Conservation (phyloP, 1,284 basidiomycete genomes). For the Mycena citricolor region DNA sequence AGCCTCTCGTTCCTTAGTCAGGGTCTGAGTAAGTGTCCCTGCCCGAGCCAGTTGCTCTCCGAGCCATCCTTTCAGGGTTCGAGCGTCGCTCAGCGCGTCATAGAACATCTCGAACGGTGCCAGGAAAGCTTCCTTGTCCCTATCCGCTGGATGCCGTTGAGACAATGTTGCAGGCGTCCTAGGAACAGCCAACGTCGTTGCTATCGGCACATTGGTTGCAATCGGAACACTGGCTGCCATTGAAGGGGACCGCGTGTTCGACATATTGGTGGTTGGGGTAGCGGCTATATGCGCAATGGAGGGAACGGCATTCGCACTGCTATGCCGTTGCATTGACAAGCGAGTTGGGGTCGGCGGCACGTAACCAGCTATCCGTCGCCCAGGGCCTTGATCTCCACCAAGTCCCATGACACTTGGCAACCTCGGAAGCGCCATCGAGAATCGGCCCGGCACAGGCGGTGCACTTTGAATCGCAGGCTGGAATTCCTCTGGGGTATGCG, state of each 20-base stretch:
- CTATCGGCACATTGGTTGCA: slow-evolving; percentile 62
- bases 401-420: slow-evolving; percentile 53
- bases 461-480: slow-evolving; percentile 72
- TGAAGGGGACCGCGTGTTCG: slow-evolving; percentile 23
- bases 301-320: slow-evolving; percentile 26
- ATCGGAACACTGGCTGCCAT: slow-evolving; percentile 36
- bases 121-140: slow-evolving; percentile 71
- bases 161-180: slow-evolving; percentile 56
- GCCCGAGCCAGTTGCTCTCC: slow-evolving; percentile 67
- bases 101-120: slow-evolving; percentile 79
- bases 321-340: slow-evolving; percentile 48
- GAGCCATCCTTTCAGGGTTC: slow-evolving; percentile 71
- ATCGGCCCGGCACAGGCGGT: slow-evolving; percentile 54
- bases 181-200: slow-evolving; percentile 54
- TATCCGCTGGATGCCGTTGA: slow-evolving; percentile 58
- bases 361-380: slow-evolving; percentile 48
- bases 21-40: slow-evolving; percentile 47
- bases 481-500: slow-evolving; percentile 51
- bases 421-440: slow-evolving; percentile 65
- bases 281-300: slow-evolving; percentile 22
- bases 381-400: slow-evolving; percentile 35
- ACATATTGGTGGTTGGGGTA: slow-evolving; percentile 15
- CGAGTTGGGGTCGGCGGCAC: slow-evolving; percentile 75
- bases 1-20: slow-evolving; percentile 57
- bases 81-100: slow-evolving; percentile 72